Base-by-base conservation (phyloP, 352 stramenopile species). In the Plasmopara muralis region DNA sequence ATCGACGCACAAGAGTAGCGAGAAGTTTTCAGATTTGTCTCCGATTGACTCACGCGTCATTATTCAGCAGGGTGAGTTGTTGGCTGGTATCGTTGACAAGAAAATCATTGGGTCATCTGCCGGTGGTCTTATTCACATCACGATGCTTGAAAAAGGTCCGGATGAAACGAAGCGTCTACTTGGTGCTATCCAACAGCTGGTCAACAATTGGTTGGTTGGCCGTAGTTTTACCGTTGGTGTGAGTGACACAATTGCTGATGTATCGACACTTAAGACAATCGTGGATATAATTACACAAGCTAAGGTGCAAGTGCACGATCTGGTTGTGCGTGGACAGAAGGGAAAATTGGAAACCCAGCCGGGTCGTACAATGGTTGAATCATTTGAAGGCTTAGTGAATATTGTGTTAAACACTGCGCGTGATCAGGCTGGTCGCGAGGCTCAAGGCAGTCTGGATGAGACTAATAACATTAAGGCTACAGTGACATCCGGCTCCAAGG, bases 391-490 rank as follows among this genome's bases (percentile, higher is more conserved):
- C 60, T 83, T 97, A 48, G 96, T 99, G 15, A 99, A 99, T 74
- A 97, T 96, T 55, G 93, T 98, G 57, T 61, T 96, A 47, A 93
- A 96, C 70, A 91, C 79, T 52, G 82, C 82, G 37, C 79, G 82
- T 77, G 82, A 93, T 68, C 79, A 93, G 55, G 80, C 82, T 25
- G 82, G 82, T 70, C 79, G 78, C 43, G 80, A 93, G 68, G 82
- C 81, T 5, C 81, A 91, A 41, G 80, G 80, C 35, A 85, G 70
- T 83, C 71, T 93, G 60, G 95, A 98, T 69, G 77, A 95, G 53
- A 98, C 89, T 14, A 99, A 99, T 77, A 98, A 96, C 70, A 97
- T 99, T 68, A 99, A 99, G 77, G 96, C 95, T 49, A 99, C 98
- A 67, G 96, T 99, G 46, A 97, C 90, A 44, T 96, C 95, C n/a